Evolutionary conservation across 2,329 filamentous ascomycete genomes (phyloP), one percentile per base, ranked within the genome.

Genomic region (Fonsecaea multimorphosa): DNA sequence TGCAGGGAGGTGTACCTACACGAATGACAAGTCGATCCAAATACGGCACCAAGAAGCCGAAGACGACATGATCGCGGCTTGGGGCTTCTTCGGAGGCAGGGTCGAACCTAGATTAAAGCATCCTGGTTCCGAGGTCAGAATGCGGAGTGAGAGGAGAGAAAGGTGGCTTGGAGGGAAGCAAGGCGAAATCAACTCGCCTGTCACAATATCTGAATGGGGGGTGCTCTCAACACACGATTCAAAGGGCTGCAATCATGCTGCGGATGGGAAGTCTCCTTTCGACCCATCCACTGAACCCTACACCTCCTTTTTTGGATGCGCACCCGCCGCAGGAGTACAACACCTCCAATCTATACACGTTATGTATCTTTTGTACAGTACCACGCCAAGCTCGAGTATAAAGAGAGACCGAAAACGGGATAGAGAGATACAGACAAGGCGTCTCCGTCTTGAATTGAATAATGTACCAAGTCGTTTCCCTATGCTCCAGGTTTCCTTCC

Each of bases 31-130:
- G 91, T 78, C 86, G 95, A 74, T 97, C 93, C 75, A 99, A 99
- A 81, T 99, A 97, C 77, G 95, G 95, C 67, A 96, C 95, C 57
- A 99, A 99, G 89, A 98, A 97, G 84, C 94, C 95, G 0, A 98
- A 98, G 89, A 88, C 88, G 78, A 88, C 89, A 24, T 84, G 75
- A 55, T 49, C 51, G 44, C 4, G 44, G 19, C 2, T 24, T 49
- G n/a, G 7, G 19, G 16, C 24, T 24, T 49, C 44, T 49, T 8
- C 3, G 19, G 44, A 11, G 19, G 7, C 12, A 58, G 7, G 22
- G 32, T 16, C 22, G 22, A 54, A 31, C 22, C 46, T 16, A 11
- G 54, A 19, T 32, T 5, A 36, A 38, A 16, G 11, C 27, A 14
- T 4, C 6, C 7, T n/a, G 22, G 11, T 1, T 27, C 12, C 19